A percentile compares a stretch with the other conserved stretches of the same genome.
phyloP scores from a whole-genome alignment of 2,329 filamentous ascomycete genomes.

The Chaetomium strumarium region DNA sequence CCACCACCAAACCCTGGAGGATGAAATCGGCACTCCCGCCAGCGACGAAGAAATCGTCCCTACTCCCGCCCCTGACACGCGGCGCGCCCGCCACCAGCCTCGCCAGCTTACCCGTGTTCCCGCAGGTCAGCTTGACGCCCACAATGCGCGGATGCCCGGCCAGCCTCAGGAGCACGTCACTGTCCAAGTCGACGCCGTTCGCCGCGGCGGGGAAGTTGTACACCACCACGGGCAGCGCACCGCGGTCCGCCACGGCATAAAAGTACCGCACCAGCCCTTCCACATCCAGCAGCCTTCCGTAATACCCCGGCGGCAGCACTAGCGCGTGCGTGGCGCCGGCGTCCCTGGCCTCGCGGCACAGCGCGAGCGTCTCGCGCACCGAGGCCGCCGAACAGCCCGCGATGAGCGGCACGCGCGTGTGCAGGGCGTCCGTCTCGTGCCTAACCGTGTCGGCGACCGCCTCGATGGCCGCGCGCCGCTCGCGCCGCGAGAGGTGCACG shows the following conservation, averaged over 20 bases:
- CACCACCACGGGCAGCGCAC: slow-evolving; percentile 46
- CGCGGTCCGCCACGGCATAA: slow-evolving; percentile 46
- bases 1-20: slow-evolving; percentile 62
- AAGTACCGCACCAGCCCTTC: slow-evolving; percentile 55
- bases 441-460: slow-evolving; percentile 32
- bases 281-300: slow-evolving; percentile 51
- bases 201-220: slow-evolving; percentile 52
- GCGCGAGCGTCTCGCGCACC: slow-evolving; percentile 57
- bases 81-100: slow-evolving; percentile 41
- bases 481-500: slow-evolving; percentile 55
- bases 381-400: slow-evolving; percentile 63
- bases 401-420: slow-evolving; percentile 53
- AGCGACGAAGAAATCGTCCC: slow-evolving; percentile 55
- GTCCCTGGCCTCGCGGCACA: slow-evolving; percentile 56
- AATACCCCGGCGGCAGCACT: slow-evolving; percentile 63
- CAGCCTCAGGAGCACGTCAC: slow-evolving; percentile 43
- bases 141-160: slow-evolving; percentile 47
- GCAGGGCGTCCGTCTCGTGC: slow-evolving; percentile 33
- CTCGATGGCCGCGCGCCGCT: slow-evolving; percentile 52
- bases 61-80: slow-evolving; percentile 16
- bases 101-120: slow-evolving; percentile 55
- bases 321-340: slow-evolving; percentile 62
- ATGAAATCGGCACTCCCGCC: slow-evolving; percentile 71
- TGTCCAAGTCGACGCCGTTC: slow-evolving; percentile 46
- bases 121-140: slow-evolving; percentile 49